Evolutionary conservation across 2,329 filamentous ascomycete genomes (phyloP).

Genomic region (Exophiala alcalophila): DNA sequence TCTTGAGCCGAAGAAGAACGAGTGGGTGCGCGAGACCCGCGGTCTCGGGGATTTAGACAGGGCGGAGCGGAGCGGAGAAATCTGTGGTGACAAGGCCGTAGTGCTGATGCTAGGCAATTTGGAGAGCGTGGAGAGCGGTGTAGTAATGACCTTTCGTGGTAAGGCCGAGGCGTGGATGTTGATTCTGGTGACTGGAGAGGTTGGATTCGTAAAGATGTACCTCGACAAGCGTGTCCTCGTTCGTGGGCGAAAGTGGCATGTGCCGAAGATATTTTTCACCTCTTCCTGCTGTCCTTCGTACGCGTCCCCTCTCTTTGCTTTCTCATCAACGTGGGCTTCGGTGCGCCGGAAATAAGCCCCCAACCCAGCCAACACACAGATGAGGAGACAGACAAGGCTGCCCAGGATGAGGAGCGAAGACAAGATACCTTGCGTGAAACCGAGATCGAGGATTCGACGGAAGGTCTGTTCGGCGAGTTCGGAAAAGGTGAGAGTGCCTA

Average conservation of each 20-base stretch:
- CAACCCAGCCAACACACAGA: conserved; percentile 12
- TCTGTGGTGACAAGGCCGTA: too few species aligned
- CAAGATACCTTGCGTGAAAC: conserved; percentile 19
- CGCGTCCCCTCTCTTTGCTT: conserved; percentile 2
- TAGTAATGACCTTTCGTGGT: not conserved
- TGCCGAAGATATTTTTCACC: not conserved
- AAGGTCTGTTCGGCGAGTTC: conserved; percentile 18
- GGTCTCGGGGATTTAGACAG: conserved; percentile 18
- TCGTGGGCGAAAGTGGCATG: conserved; percentile 1
- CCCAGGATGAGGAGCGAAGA: conserved; percentile 14
- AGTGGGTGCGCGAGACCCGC: conserved; percentile 2
- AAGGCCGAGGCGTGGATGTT: conserved; percentile 14
- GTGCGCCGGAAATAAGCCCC: conserved; percentile 11
- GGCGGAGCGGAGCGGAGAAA: conserved; percentile 21
- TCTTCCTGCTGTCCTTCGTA: not conserved
- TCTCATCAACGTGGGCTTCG: conserved; percentile 14
- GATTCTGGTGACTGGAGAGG: conserved; percentile 17
- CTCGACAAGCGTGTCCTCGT: conserved; percentile 5
- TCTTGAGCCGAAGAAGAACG: conserved; percentile 5
- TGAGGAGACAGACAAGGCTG: conserved; percentile 17
- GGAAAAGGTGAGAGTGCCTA: conserved; percentile 18
- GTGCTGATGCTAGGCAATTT: too few species aligned
- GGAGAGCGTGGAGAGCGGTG: conserved; percentile 1
- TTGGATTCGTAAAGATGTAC: conserved; percentile 5
- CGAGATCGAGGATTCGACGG: conserved; percentile 17